A percentile compares a stretch with the other conserved stretches of the same genome.
These are phyloP conservation scores for Davidsoniella virescens DNA, from an alignment of 2,329 filamentous ascomycete genomes.

Conservation along the genomic window DNA sequence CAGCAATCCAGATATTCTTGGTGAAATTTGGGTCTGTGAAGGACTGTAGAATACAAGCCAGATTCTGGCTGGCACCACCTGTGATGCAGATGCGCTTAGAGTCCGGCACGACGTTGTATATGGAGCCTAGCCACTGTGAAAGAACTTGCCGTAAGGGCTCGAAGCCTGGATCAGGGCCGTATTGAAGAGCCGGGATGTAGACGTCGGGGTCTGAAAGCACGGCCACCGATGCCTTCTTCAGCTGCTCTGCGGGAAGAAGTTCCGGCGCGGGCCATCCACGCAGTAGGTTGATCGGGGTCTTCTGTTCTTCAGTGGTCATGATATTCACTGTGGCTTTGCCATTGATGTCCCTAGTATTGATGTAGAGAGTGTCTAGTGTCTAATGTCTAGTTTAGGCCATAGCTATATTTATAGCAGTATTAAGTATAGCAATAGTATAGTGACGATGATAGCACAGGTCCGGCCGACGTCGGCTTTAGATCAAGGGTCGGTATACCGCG, in stretches of 20 bases:
- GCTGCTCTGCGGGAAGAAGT: constrained; percentile 48
- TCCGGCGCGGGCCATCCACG: constrained; percentile 48
- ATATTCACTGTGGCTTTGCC: too few species aligned
- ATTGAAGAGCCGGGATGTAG: constrained; percentile 51
- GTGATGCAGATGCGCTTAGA: constrained; percentile 58
- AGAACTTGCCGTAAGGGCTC: constrained; percentile 51
- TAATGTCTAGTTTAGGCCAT: too few species aligned
- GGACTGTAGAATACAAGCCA: constrained; percentile 60
- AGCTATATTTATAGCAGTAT: too few species aligned
- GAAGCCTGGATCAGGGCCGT: constrained; percentile 65
- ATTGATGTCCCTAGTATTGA: too few species aligned
- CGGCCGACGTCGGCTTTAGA: too few species aligned
- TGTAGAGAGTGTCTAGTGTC: too few species aligned
- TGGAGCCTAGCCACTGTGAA: constrained; percentile 46
- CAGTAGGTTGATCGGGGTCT: constrained; percentile 43
- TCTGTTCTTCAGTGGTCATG: constrained; percentile 6
- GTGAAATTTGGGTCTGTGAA: constrained; percentile 70
- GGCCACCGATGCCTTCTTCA: constrained; percentile 42
- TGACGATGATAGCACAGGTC: too few species aligned
- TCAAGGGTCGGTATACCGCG: too few species aligned
- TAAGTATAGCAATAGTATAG: too few species aligned
- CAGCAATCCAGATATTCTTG: constrained; percentile 60
- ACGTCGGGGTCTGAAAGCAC: constrained; percentile 44
- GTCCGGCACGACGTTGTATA: constrained; percentile 18
- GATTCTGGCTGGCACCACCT: constrained; percentile 69